Base-by-base conservation (phyloP, 2,329 filamentous ascomycete genomes). In the Paecilomyces formosus region DNA sequence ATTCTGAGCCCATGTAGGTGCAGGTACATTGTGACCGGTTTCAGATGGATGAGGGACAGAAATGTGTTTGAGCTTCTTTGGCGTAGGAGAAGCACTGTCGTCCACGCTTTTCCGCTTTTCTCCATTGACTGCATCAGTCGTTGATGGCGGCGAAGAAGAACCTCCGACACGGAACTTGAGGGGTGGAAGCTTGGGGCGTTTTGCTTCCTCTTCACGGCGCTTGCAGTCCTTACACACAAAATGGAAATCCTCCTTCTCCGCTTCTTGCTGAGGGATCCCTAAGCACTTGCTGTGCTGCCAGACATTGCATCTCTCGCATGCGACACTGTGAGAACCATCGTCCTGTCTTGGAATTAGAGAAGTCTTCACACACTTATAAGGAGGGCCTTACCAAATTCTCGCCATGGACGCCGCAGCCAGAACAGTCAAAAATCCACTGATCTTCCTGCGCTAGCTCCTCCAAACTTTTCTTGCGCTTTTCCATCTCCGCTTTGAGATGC, bases 271-370 rank as follows among this genome's bases (percentile, higher is more conserved):
- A 53, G 84, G 83, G 62, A 97, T 89, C 49, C 87, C 88, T 60
- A 96, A 83, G 70, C 94, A 99, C 67, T 89, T 90, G 79, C 92
- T 96, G 70, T 99, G 94, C 72, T 97, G 93, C 94, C 94, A 99
- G 54, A 96, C 88, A 70, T 88, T 95, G 79, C 94, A 99, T 64
- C 82, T 87, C 70, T 99, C 94, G 75, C 94, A 99, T 28, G 92
- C 89, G 63, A 99, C 87, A 71, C 92, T 96, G 70, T 96, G 92
- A 7, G 90, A 88, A 35, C 94, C 94, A 71, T 97, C 94, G 67
- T 99, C 94, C 81, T 84, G 62, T 15, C 7, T 28, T 31, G 53
- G 50, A 24, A 61, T 73, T 56, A 72, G 67, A 65, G 50, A 62
- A 60, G 56, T 18, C 11, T 31, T 30, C 55, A 35, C 52, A 33